Evolutionary conservation across 441 rosid species (phyloP).

Genomic region (Isatis lusitanica): DNA sequence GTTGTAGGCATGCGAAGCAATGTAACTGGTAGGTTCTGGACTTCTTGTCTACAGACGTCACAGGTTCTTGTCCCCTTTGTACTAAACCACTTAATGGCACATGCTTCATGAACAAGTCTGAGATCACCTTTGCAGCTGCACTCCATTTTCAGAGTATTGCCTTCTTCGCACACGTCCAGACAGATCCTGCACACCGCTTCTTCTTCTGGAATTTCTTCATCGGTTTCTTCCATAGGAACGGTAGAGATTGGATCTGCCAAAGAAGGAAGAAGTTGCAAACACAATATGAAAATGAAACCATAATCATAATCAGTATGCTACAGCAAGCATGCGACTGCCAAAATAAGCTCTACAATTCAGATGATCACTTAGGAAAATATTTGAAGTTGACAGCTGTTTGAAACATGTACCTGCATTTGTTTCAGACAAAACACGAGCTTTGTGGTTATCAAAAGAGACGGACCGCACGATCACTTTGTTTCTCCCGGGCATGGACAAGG

Average conservation of each 20-base stretch:
- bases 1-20: constrained; percentile 60
- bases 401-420: constrained; percentile 56
- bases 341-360: neutral
- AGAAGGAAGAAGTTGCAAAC: constrained; percentile 18
- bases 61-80: constrained; percentile 86
- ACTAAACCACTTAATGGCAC: constrained; percentile 92
- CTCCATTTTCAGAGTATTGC: constrained; percentile 95
- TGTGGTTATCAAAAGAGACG: constrained; percentile 59
- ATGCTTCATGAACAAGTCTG: constrained; percentile 83
- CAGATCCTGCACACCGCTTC: constrained; percentile 97
- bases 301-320: constrained; percentile 1
- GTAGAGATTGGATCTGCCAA: constrained; percentile 62
- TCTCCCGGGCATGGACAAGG: constrained; percentile 76
- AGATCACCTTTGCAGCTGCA: constrained; percentile 98
- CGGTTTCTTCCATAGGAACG: constrained; percentile 53
- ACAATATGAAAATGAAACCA: neutral
- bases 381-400: neutral
- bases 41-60: constrained; percentile 87
- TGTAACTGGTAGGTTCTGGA: constrained; percentile 85
- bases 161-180: constrained; percentile 80
- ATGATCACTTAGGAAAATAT: neutral
- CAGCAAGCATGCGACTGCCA: neutral
- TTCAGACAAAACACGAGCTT: constrained; percentile 45
- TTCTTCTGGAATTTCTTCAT: constrained; percentile 96
- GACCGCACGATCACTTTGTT: constrained; percentile 81